Evolutionary conservation across 1,284 basidiomycete species (phyloP).

Genomic region (Testicularia cyperi): DNA sequence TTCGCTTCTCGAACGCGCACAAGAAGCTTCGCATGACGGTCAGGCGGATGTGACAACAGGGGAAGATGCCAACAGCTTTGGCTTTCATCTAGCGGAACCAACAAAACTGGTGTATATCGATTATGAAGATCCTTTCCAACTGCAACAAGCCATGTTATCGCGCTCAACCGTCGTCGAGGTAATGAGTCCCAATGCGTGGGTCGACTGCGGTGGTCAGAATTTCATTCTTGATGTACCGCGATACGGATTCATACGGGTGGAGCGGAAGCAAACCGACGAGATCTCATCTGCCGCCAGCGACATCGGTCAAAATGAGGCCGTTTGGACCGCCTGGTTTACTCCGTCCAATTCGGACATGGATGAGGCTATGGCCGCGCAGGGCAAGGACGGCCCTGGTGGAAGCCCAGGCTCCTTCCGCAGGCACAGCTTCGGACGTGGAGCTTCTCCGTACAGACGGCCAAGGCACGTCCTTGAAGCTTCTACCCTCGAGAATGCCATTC

Average conservation of each 20-base stretch:
- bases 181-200: slow-evolving; percentile 72
- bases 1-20: slow-evolving; percentile 13
- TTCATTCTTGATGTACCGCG: slow-evolving; percentile 76
- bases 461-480: slow-evolving; percentile 14
- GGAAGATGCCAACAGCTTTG: slow-evolving; percentile 12
- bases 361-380: slow-evolving; percentile 25
- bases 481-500: slow-evolving; percentile 65
- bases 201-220: slow-evolving; percentile 73
- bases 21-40: slow-evolving; percentile 2
- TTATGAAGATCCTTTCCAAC: slow-evolving; percentile 73
- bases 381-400: background rate
- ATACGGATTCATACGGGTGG: slow-evolving; percentile 74
- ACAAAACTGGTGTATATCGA: slow-evolving; percentile 75
- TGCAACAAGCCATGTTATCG: slow-evolving; percentile 63
- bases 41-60: background rate
- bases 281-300: slow-evolving; percentile 15
- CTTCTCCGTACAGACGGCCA: slow-evolving; percentile 37
- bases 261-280: slow-evolving; percentile 59
- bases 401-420: background rate
- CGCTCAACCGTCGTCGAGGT: slow-evolving; percentile 63
- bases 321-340: slow-evolving; percentile 29
- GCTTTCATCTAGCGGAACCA: slow-evolving; percentile 15
- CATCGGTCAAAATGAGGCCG: slow-evolving; percentile 28
- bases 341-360: slow-evolving; percentile 31
- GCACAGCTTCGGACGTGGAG: slow-evolving; percentile 1